Percentiles rank a stretch among this genome's conserved stretches.
Conservation (phyloP, 495 filamentous ascomycete genomes). For the Penicillium waksmanii region DNA sequence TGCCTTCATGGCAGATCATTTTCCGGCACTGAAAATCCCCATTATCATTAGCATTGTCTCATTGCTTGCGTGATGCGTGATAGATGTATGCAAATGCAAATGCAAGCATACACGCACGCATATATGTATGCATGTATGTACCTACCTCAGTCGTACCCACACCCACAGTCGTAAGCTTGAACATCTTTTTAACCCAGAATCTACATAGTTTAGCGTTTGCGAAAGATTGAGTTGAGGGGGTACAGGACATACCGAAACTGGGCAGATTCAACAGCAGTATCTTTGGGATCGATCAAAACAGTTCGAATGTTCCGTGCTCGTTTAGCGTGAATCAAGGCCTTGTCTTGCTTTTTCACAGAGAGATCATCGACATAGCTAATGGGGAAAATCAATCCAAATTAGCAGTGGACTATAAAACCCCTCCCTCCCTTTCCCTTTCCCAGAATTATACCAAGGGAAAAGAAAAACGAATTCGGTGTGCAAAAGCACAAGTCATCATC, state of each 20-base stretch:
- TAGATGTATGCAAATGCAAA: too few species aligned
- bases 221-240: too few species aligned
- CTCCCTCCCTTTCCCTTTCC: too few species aligned
- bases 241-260: slow-evolving; percentile 51
- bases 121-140: background rate
- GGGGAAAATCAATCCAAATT: background rate
- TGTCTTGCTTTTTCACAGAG: slow-evolving; percentile 62
- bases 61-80: too few species aligned
- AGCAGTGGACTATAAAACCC: too few species aligned
- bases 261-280: slow-evolving; percentile 60
- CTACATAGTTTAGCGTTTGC: slow-evolving; percentile 32
- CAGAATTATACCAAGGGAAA: background rate
- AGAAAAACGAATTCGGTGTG: background rate
- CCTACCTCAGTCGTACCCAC: slow-evolving; percentile 37
- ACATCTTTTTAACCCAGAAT: slow-evolving; percentile 67
- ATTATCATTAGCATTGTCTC: too few species aligned
- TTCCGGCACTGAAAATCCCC: slow-evolving; percentile 33
- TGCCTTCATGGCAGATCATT: slow-evolving; percentile 62
- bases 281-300: slow-evolving; percentile 59
- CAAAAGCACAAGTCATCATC: too few species aligned
- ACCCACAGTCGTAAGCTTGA: slow-evolving; percentile 51
- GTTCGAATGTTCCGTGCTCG: slow-evolving; percentile 57
- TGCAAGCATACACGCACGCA: too few species aligned
- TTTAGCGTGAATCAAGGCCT: slow-evolving; percentile 59
- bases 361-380: slow-evolving; percentile 53